Conservation (phyloP, 1,284 basidiomycete genomes). For the Cutaneotrichosporon dermatis region DNA sequence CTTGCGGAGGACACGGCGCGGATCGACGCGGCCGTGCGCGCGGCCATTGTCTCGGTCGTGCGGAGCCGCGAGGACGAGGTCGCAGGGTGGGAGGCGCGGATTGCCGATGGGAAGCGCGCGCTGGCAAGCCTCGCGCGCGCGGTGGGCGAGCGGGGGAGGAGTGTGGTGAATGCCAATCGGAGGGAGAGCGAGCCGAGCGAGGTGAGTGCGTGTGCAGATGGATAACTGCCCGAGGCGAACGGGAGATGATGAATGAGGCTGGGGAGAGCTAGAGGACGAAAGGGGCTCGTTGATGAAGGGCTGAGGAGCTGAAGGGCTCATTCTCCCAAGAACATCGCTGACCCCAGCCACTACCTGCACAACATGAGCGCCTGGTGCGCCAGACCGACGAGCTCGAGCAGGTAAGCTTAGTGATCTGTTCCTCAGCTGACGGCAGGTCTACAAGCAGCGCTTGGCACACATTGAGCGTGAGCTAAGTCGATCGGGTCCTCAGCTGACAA, state of each 20-base stretch:
- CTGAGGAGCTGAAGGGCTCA: no score
- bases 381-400: conserved; percentile 34
- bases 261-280: no score
- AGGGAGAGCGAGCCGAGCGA: conserved; percentile 32
- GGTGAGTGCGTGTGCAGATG: conserved; percentile 17
- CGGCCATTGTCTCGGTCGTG: conserved; percentile 37
- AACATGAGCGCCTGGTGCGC: conserved; percentile 31
- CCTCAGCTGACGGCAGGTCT: conserved; percentile 18
- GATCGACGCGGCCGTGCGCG: conserved; percentile 41
- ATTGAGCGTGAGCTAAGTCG: conserved; percentile 26
- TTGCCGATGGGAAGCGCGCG: conserved; percentile 28
- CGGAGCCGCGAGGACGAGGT: conserved; percentile 42
- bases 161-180: conserved; percentile 25
- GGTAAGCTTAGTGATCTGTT: background rate
- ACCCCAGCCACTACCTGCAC: conserved; percentile 31
- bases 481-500: background rate
- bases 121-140: conserved; percentile 32
- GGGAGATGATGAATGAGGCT: no score
- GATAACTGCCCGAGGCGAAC: no score
- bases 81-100: conserved; percentile 37
- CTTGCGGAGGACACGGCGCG: conserved; percentile 35
- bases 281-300: no score
- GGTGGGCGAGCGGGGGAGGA: conserved; percentile 36
- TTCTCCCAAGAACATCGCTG: no score
- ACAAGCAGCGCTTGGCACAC: conserved; percentile 33